Base-by-base conservation (phyloP, 176 grass and related monocot genomes). In the Oryza coarctata region DNA sequence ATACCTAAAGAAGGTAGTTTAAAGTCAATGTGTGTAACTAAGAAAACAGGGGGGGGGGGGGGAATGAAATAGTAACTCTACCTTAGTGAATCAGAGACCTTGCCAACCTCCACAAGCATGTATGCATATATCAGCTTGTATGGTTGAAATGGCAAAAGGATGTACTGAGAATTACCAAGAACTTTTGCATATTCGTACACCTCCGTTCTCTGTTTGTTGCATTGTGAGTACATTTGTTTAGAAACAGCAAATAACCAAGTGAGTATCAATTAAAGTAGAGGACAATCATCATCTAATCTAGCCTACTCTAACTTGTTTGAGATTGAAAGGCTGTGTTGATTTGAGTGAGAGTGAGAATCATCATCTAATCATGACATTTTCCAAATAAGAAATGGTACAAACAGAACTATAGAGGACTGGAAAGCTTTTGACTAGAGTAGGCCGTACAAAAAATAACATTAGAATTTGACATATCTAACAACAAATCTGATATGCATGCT, bases 61-160 rank as follows among this genome's bases (percentile, higher is more conserved):
- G 65, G 22, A 73, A 0, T 52, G 57, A 57, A 89, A 81, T 65
- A 64, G 64, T 25, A 85, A 71, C 62, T 33, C 57, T 84, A 98
- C 95, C 85, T 94, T 71, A 98, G 68, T 80, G 95, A 91, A 82
- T 94, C 92, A 74, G 92, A 87, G 79, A 98, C 66, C 75, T 91
- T 98, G 67, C 95, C 95, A 73, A 98, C 84, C 84, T 98, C 95
- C 65, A 84, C 90, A 82, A 98, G 92, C 95, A 98, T 98, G 87
- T 94, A 81, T 62, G 95, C 95, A 84, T 98, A 98, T 69, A 98
- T 81, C 52, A 98, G 84, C 86, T 98, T 98, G 68, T 98, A 98
- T 49, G 95, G 95, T 78, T 98, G 95, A 77, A 98, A 93, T 32
- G 88, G 82, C 49, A 93, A 80, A 26, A 94, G 86, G 31, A 93